phyloP scores from a whole-genome alignment of 164 flowering plant genomes.

The Dillenia suffruticosa region DNA sequence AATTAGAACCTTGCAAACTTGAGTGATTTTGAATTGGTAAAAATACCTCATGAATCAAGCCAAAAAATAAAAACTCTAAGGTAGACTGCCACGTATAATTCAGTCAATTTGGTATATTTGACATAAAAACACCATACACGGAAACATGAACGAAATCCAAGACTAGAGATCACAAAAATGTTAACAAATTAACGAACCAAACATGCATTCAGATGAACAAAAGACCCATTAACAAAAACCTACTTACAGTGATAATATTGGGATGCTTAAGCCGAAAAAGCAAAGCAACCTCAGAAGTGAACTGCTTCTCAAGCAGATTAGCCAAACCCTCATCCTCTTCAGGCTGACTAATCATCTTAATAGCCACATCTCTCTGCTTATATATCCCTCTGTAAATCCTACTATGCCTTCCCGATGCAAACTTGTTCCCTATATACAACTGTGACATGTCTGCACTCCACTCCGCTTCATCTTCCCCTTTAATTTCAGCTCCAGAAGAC shows the following conservation, averaged over 20 bases:
- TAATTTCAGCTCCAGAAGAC: conserved; percentile 66
- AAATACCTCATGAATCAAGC: no score
- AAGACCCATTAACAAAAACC: no score
- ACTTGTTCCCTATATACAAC: conserved; percentile 60
- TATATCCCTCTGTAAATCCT: conserved; percentile 78
- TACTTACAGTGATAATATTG: conserved; percentile 76
- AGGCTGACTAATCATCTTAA: conserved; percentile 80
- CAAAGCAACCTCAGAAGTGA: conserved; percentile 67
- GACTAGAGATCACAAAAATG: no score
- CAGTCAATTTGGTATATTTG: no score
- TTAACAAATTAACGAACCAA: background rate
- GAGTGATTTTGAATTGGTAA: no score
- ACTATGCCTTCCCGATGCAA: conserved; percentile 79
- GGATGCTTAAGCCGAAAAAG: conserved; percentile 64
- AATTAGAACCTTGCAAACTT: no score
- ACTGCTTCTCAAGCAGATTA: conserved; percentile 56
- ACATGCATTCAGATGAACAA: background rate
- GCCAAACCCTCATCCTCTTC: conserved; percentile 73
- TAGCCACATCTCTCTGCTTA: conserved; percentile 72
- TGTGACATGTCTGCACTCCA: conserved; percentile 92
- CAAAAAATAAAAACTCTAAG: no score
- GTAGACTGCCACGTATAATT: no score
- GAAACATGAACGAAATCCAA: no score
- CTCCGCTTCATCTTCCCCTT: conserved; percentile 65
- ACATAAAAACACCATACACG: no score